These are phyloP conservation scores for Ceriops zippeliana DNA, from an alignment of 345 rosid species.

Conservation along the genomic window DNA sequence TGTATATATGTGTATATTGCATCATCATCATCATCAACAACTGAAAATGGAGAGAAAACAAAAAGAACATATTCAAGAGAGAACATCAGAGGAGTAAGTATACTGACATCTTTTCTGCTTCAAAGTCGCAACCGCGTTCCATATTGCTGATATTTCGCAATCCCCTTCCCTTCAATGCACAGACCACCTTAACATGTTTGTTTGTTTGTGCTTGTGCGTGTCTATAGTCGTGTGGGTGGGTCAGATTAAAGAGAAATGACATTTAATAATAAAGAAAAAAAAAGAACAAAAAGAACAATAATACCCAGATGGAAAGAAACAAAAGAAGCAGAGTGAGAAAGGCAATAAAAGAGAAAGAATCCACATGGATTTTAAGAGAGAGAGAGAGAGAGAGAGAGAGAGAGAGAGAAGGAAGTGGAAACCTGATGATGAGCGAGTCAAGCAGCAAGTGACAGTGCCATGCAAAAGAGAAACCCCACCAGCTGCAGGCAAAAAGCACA, in stretches of 20 bases:
- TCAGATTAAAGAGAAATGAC: too few species aligned
- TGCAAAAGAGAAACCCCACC: too few species aligned
- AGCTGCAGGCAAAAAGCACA: too few species aligned
- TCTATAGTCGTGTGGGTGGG: too few species aligned
- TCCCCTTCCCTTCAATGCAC: constrained; percentile 4
- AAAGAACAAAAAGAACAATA: background rate
- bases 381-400: constrained; percentile 7
- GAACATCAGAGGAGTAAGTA: background rate
- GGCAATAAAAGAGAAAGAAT: background rate
- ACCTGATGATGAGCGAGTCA: too few species aligned
- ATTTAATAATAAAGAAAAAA: background rate
- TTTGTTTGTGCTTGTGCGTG: background rate
- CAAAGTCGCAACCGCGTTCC: background rate
- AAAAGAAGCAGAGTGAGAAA: background rate
- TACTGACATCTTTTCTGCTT: constrained; percentile 16
- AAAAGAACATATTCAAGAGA: background rate
- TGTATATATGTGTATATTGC: too few species aligned
- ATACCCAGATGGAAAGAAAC: constrained; percentile 6
- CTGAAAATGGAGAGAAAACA: background rate
- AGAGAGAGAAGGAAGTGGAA: too few species aligned
- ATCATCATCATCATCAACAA: background rate
- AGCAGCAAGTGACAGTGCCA: too few species aligned
- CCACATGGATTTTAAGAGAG: background rate
- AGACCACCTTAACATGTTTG: background rate
- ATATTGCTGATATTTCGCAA: background rate